phyloP scores from a whole-genome alignment of 306 rosid species.

The Vicia sativa region DNA sequence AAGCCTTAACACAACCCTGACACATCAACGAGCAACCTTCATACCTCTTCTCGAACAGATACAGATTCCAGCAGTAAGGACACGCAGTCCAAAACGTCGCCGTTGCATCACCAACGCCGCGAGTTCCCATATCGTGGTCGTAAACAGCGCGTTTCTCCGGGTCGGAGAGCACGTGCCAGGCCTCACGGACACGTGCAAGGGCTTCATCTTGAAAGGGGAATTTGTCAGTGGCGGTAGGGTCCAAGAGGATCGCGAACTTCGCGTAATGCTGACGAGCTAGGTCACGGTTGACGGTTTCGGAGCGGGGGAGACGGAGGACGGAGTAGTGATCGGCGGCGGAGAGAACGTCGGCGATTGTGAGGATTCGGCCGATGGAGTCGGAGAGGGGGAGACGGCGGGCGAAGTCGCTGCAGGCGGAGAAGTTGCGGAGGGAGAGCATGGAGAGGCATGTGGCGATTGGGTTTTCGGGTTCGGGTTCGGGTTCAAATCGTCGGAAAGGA shows the following conservation, averaged over 20 bases:
- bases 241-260: slow-evolving; percentile 47
- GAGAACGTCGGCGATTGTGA: slow-evolving; percentile 57
- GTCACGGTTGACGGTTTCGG: slow-evolving; percentile 38
- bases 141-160: slow-evolving; percentile 43
- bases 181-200: slow-evolving; percentile 42
- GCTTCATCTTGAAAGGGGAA: slow-evolving; percentile 54
- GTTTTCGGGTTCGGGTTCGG: slow-evolving; percentile 38
- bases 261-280: slow-evolving; percentile 49
- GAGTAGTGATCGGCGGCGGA: slow-evolving; percentile 47
- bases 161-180: slow-evolving; percentile 62
- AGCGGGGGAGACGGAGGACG: slow-evolving; percentile 51
- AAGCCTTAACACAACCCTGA: slow-evolving; percentile 52
- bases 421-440: slow-evolving; percentile 52
- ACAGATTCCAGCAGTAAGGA: slow-evolving; percentile 69
- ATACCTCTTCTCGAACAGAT: slow-evolving; percentile 54
- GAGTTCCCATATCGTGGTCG: slow-evolving; percentile 24
- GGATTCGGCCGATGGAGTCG: slow-evolving; percentile 40
- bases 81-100: slow-evolving; percentile 75
- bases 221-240: slow-evolving; percentile 41
- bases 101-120: not conserved
- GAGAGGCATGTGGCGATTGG: slow-evolving; percentile 35
- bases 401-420: slow-evolving; percentile 47
- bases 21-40: slow-evolving; percentile 61
- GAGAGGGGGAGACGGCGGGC: slow-evolving; percentile 44
- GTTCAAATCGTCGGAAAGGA: slow-evolving; percentile 16